A percentile compares a stretch with the other conserved stretches of the same genome.
These are phyloP conservation scores for Kwoniella heveanensis DNA, from an alignment of 768 basidiomycete species.

Conservation along the genomic window DNA sequence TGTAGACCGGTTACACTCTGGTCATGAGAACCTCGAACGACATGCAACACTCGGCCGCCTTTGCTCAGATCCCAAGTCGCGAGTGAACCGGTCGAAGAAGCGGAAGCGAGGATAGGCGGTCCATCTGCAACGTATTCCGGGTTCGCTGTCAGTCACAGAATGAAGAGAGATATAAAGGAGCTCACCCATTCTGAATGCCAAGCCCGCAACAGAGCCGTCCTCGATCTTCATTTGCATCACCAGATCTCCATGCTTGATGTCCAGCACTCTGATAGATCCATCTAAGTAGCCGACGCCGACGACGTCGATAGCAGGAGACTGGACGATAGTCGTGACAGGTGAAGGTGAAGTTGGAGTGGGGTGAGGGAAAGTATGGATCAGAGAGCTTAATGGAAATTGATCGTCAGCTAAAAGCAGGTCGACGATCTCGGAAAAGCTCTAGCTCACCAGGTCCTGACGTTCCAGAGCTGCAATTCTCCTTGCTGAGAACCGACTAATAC, in stretches of 20 bases:
- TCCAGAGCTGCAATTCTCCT: constrained; percentile 90
- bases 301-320: constrained; percentile 95
- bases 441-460: constrained; percentile 76
- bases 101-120: constrained; percentile 82
- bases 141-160: too few relatives aligned
- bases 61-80: constrained; percentile 90
- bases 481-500: constrained; percentile 78
- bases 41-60: constrained; percentile 77
- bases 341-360: constrained; percentile 58
- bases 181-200: constrained; percentile 84
- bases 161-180: constrained; percentile 23
- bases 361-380: constrained; percentile 76
- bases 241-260: constrained; percentile 84
- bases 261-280: constrained; percentile 84
- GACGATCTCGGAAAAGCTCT: constrained; percentile 1
- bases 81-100: constrained; percentile 81
- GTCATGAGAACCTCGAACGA: constrained; percentile 86
- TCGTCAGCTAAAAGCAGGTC: neutral
- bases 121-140: constrained; percentile 67
- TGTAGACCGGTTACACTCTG: constrained; percentile 77
- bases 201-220: constrained; percentile 71
- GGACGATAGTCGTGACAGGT: constrained; percentile 76
- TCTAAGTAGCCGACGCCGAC: constrained; percentile 88
- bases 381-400: constrained; percentile 61
- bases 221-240: constrained; percentile 90